These are phyloP conservation scores for Penicillium pancosmium DNA, from an alignment of 495 filamentous ascomycete genomes.

Conservation along the genomic window DNA sequence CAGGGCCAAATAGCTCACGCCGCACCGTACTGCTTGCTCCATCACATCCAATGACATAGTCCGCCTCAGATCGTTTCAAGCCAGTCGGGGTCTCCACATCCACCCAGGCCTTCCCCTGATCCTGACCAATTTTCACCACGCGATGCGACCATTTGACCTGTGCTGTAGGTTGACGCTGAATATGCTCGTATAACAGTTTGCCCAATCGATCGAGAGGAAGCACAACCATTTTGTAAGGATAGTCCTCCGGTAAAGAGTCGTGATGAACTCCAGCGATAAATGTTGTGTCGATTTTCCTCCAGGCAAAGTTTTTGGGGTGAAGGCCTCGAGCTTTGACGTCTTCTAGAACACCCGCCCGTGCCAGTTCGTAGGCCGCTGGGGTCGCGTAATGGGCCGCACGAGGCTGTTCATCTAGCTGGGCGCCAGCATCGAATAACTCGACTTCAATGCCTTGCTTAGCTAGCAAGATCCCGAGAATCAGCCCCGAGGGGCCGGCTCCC, in stretches of 20 bases:
- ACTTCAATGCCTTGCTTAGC: constrained; percentile 55
- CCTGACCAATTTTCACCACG: constrained; percentile 53
- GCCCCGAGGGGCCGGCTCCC: constrained; percentile 59
- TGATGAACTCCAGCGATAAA: constrained; percentile 37
- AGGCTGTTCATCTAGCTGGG: constrained; percentile 54
- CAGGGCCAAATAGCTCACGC: constrained; percentile 57
- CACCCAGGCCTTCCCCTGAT: constrained; percentile 50
- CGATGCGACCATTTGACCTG: constrained; percentile 51
- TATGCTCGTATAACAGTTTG: constrained; percentile 50
- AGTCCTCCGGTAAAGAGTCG: constrained; percentile 33
- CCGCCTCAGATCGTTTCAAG: constrained; percentile 44
- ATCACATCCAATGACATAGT: constrained; percentile 63
- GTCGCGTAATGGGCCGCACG: constrained; percentile 57
- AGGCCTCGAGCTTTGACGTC: constrained; percentile 53
- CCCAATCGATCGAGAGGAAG: constrained; percentile 50
- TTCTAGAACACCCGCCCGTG: constrained; percentile 57
- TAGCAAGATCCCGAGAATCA: constrained; percentile 58
- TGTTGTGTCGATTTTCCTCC: constrained; percentile 50
- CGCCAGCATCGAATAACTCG: constrained; percentile 53
- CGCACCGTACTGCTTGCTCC: constrained; percentile 59
- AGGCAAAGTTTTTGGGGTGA: constrained; percentile 52
- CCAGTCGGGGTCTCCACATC: constrained; percentile 51
- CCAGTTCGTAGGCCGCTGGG: constrained; percentile 54
- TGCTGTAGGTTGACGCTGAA: constrained; percentile 44
- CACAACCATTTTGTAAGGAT: constrained; percentile 48